Conservation (phyloP, 2,329 filamentous ascomycete genomes). For the Penicillium sp. region DNA sequence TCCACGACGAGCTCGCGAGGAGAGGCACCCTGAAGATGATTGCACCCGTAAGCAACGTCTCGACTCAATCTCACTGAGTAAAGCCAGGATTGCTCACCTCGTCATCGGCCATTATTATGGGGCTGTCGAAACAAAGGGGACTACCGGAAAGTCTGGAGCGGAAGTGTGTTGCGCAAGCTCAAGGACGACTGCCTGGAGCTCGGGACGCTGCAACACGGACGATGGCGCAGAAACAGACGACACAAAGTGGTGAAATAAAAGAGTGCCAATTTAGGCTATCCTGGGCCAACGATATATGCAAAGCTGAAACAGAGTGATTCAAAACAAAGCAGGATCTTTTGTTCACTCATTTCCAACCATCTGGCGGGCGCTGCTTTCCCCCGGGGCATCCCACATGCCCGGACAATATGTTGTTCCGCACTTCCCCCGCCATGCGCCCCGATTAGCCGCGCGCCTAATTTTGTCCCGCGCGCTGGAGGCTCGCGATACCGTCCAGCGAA, state of each 20-base stretch:
- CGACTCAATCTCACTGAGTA: no score
- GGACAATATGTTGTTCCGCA: slow-evolving; percentile 15
- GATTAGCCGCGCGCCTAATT: slow-evolving; percentile 21
- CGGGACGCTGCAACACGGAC: slow-evolving; percentile 4
- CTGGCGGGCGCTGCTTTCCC: slow-evolving; percentile 11
- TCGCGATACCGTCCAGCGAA: slow-evolving; percentile 2
- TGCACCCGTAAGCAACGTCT: slow-evolving; percentile 4
- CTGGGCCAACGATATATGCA: slow-evolving; percentile 11
- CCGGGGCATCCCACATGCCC: slow-evolving; percentile 17
- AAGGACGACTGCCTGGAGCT: slow-evolving; percentile 4
- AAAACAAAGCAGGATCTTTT: slow-evolving; percentile 3
- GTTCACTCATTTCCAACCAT: not conserved
- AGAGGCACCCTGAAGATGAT: slow-evolving; percentile 64
- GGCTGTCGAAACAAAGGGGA: not conserved
- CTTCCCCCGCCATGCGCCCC: slow-evolving; percentile 1
- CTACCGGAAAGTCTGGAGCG: not conserved
- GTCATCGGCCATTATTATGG: slow-evolving; percentile 36
- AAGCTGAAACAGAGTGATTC: slow-evolving; percentile 1
- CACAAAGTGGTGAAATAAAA: not conserved
- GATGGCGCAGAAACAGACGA: not conserved
- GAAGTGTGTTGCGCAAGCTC: slow-evolving; percentile 3
- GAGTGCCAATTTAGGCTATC: no score
- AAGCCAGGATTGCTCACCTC: slow-evolving; percentile 30
- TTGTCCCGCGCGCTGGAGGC: slow-evolving; percentile 6
- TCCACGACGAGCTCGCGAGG: slow-evolving; percentile 81